Base-by-base conservation (phyloP, 129 eudicot genomes). In the Chrysanthemum seticuspe region DNA sequence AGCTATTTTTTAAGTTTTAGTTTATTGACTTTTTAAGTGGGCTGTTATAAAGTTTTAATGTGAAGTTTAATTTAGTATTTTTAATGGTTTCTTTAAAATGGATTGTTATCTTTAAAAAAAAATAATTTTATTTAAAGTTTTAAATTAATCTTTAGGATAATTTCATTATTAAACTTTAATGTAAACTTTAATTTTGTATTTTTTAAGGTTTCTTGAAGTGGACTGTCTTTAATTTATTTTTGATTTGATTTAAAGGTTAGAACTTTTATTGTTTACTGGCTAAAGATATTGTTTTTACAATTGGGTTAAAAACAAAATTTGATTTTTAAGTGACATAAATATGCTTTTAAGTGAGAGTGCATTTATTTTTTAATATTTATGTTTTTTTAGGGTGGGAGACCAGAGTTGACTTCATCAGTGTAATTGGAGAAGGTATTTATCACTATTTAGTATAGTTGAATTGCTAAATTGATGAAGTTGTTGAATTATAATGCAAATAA, bases 361-460 rank as follows among this genome's bases (percentile, higher is more conserved):
- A 61, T 51, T 70, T 34, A 51, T 53, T 13, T 14, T 53, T 53
- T 52, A 0, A 52, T 19, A 3, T 13, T 13, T 11, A 52, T 13
- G 1, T 2, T 14, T 61, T 65, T 21, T 23, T 71, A 72, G 82
- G 82, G 78, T 72, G 72, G 65, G 25, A 21, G 40, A 71, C 63
- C 62, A 64, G 73, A 23, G 68, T 78, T 65, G 40, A 54, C 55
- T 65, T 70, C 82, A 65, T 65, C 74, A 19, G 51, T 55, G 15
- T 45, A 54, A 45, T 51, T 55, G 78, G 31, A 47, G 62, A 78
- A 72, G 82, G 77, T 78, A 78, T 53, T 61, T 50, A 40, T 40
- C 47, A 40, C 47, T 40, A 71, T 60, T 59, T 64, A 77, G 18
- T 61, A 50, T 50, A 18, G 60, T 58, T 67, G 31, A 67, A 50